Percentiles rank a stretch among this genome's conserved stretches.
These are phyloP conservation scores for Oidiodendron maius DNA, from an alignment of 495 filamentous ascomycete species.

Conservation along the genomic window DNA sequence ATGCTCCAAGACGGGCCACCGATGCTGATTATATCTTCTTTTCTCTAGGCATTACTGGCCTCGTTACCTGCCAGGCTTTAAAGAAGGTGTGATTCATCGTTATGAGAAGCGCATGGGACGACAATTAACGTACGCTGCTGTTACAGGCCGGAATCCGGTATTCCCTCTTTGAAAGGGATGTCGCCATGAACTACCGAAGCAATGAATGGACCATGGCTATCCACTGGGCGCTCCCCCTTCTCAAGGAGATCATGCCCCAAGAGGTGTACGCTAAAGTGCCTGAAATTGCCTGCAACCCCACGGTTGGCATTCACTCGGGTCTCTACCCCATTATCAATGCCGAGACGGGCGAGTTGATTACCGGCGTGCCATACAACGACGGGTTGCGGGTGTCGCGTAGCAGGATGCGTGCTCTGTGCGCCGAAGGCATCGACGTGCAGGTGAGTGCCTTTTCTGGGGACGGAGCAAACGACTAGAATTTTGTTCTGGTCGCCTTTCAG, in stretches of 20 bases:
- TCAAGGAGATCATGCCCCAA: constrained; percentile 5
- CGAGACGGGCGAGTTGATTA: constrained; percentile 6
- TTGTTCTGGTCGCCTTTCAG: too few relatives aligned
- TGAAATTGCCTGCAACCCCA: background rate
- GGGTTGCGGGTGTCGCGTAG: background rate
- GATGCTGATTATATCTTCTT: too few relatives aligned
- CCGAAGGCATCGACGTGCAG: constrained; percentile 5
- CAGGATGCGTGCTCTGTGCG: constrained; percentile 2
- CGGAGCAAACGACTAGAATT: too few relatives aligned
- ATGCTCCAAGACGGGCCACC: too few relatives aligned
- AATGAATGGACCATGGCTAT: constrained; percentile 9
- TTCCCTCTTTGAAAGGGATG: constrained; percentile 7
- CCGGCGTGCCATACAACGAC: background rate
- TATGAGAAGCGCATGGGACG: background rate
- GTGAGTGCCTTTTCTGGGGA: too few relatives aligned
- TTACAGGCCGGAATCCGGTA: constrained; percentile 5
- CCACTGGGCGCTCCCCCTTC: constrained; percentile 4
- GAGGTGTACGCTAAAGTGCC: background rate
- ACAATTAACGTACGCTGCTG: background rate
- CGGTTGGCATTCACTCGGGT: background rate
- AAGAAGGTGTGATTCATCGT: constrained; percentile 5
- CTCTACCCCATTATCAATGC: background rate
- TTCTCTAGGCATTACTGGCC: constrained; percentile 67
- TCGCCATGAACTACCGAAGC: background rate
- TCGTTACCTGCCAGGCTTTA: constrained; percentile 35